Conservation (phyloP, 139 green algal genomes). For the Coccomyxa sp. region DNA sequence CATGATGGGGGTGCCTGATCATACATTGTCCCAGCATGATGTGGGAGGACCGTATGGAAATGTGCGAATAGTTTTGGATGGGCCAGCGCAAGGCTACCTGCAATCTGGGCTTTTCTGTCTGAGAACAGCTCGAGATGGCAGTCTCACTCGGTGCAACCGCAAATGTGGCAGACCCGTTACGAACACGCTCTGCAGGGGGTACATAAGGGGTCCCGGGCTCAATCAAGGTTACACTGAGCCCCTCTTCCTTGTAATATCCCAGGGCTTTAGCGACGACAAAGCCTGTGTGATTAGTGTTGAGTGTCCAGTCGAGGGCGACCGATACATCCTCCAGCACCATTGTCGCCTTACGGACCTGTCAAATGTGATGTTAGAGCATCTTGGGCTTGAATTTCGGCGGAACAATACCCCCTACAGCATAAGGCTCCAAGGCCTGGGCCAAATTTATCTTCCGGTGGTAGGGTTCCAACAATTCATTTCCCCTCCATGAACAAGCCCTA, state of each 20-base stretch:
- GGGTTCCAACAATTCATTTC: no score
- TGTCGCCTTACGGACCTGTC: no score
- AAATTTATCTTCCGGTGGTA: no score
- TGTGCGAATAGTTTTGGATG: not conserved
- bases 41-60: not conserved
- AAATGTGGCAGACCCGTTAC: slow-evolving; percentile 33
- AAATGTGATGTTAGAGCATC: no score
- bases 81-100: not conserved
- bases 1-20: no score
- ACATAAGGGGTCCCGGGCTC: not conserved
- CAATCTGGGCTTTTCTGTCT: not conserved
- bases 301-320: slow-evolving; percentile 79
- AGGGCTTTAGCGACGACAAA: slow-evolving; percentile 42
- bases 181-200: slow-evolving; percentile 41
- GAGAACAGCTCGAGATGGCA: slow-evolving; percentile 36
- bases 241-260: not conserved
- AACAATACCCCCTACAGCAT: no score
- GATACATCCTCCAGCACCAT: no score
- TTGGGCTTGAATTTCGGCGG: no score
- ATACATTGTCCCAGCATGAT: not conserved
- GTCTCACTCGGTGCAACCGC: slow-evolving; percentile 54
- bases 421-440: no score
- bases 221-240: not conserved
- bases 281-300: slow-evolving; percentile 77
- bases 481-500: no score